Percentiles rank a stretch among this genome's conserved stretches.
phyloP scores from a whole-genome alignment of 1,284 basidiomycete species.

The Sporisorium graminicola region DNA sequence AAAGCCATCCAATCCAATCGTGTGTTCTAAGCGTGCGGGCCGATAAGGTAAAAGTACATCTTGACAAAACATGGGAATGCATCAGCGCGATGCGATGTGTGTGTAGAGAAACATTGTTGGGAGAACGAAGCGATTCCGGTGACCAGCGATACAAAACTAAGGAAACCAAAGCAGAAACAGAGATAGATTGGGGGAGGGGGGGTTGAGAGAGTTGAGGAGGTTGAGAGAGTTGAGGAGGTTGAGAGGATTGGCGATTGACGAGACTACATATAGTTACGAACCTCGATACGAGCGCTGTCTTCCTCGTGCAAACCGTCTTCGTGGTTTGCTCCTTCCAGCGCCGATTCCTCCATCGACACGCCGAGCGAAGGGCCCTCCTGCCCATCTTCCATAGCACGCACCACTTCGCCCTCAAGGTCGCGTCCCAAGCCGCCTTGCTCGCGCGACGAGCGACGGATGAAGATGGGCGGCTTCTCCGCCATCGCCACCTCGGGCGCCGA shows the following conservation, averaged over 20 bases:
- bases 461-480: constrained; percentile 47
- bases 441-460: constrained; percentile 55
- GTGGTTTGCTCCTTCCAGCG: not conserved
- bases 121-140: constrained; percentile 1
- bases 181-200: not conserved
- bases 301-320: not conserved
- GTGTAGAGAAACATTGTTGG: not conserved
- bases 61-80: not conserved
- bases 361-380: constrained; percentile 39
- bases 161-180: not conserved
- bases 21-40: not conserved
- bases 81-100: not conserved
- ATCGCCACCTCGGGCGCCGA: constrained; percentile 42
- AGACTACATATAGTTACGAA: constrained; percentile 9
- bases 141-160: constrained; percentile 2
- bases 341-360: constrained; percentile 30
- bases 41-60: constrained; percentile 21
- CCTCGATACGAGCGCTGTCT: constrained; percentile 11
- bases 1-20: not conserved
- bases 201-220: not conserved
- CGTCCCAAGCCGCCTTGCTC: constrained; percentile 64
- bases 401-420: constrained; percentile 61
- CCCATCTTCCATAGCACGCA: constrained; percentile 50
- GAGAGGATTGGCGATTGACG: not conserved
- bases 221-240: not conserved